A percentile compares a stretch with the other conserved stretches of the same genome.
Evolutionary conservation across 129 eudicot genomes (phyloP).

Genomic region (Silybum marianum): DNA sequence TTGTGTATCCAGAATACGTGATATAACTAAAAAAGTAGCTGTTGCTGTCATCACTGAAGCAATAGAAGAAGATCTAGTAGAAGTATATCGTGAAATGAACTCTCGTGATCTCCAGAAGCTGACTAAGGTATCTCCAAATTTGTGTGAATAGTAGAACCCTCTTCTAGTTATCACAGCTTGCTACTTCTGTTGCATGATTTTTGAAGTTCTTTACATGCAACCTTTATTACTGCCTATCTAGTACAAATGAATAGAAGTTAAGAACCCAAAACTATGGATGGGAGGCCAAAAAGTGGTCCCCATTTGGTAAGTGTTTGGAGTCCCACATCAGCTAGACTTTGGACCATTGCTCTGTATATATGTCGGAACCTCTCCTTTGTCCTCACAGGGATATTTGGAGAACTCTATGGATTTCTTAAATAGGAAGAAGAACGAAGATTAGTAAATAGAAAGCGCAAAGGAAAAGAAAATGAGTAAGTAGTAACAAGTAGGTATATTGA

Average conservation of each 20-base stretch:
- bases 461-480: not conserved
- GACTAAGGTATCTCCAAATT: slow-evolving; percentile 48
- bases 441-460: not conserved
- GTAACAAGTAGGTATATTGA: not conserved
- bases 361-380: too few species aligned
- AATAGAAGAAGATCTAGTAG: slow-evolving; percentile 80
- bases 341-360: too few species aligned
- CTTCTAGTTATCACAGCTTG: not conserved
- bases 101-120: slow-evolving; percentile 73
- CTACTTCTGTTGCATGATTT: not conserved
- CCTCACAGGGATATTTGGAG: too few species aligned
- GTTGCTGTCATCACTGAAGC: slow-evolving; percentile 91
- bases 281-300: not conserved
- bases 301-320: not conserved
- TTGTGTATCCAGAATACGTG: slow-evolving; percentile 69
- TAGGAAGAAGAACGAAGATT: not conserved
- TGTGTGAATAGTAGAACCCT: too few species aligned
- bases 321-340: too few species aligned
- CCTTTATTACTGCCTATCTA: not conserved
- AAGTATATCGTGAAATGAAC: slow-evolving; percentile 89
- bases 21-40: slow-evolving; percentile 86
- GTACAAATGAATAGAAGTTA: not conserved
- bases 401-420: too few species aligned
- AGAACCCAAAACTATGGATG: not conserved
- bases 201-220: not conserved